Percentiles rank a stretch among this genome's conserved stretches.
Evolutionary conservation across 768 basidiomycete species (phyloP).

Genomic region (Phaeolepiota aurea): DNA sequence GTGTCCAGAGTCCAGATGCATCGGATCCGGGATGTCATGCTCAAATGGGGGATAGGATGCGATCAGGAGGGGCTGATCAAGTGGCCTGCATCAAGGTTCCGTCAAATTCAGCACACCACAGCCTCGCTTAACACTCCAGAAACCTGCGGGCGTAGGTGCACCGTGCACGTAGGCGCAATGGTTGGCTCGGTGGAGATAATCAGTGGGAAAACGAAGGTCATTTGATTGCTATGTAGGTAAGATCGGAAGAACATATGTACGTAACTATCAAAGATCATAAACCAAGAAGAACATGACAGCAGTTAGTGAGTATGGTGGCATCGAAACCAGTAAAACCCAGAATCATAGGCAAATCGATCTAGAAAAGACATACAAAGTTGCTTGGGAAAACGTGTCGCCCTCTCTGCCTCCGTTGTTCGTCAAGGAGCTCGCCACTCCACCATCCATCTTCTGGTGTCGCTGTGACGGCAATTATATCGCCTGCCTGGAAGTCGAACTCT

Average conservation of each 20-base stretch:
- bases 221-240: not conserved
- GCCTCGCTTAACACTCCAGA: too few species aligned
- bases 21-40: too few species aligned
- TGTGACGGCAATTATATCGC: constrained; percentile 94
- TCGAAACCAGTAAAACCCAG: constrained; percentile 2
- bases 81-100: too few species aligned
- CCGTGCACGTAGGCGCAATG: too few species aligned
- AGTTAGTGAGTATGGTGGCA: constrained; percentile 2
- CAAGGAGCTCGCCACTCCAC: constrained; percentile 91
- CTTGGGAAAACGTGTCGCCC: constrained; percentile 82
- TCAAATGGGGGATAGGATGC: too few species aligned
- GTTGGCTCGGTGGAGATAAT: not conserved
- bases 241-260: not conserved
- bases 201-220: not conserved
- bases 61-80: too few species aligned
- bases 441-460: constrained; percentile 93
- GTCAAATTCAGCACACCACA: too few species aligned
- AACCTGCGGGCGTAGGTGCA: too few species aligned
- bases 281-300: constrained; percentile 3
- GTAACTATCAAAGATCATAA: not conserved
- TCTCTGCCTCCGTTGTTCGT: constrained; percentile 59
- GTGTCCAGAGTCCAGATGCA: too few species aligned
- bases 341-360: constrained; percentile 8
- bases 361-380: constrained; percentile 82
- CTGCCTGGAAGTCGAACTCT: constrained; percentile 93